These are phyloP conservation scores for Triticum urartu DNA, from an alignment of 176 grass and related monocot genomes.

Conservation along the genomic window DNA sequence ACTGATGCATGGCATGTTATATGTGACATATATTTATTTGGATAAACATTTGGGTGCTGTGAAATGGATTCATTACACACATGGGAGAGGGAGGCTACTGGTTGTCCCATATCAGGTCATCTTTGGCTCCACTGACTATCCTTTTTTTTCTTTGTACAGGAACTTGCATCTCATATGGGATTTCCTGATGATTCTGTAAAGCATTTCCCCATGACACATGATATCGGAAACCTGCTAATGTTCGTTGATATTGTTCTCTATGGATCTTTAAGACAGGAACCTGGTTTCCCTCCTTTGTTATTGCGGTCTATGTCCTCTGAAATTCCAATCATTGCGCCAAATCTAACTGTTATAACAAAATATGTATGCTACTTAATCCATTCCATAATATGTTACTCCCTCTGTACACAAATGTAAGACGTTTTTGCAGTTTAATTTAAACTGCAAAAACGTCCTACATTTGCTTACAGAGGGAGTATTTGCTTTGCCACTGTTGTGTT, in stretches of 20 bases:
- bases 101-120: neutral
- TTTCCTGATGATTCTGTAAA: slow-evolving; percentile 69
- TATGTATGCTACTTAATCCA: slow-evolving; percentile 62
- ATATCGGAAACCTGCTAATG: slow-evolving; percentile 55
- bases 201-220: slow-evolving; percentile 69
- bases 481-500: neutral
- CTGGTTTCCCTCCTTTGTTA: slow-evolving; percentile 81
- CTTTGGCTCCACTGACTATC: slow-evolving; percentile 18
- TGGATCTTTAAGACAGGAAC: slow-evolving; percentile 75
- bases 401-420: too few relatives aligned
- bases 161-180: slow-evolving; percentile 70
- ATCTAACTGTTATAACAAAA: slow-evolving; percentile 81
- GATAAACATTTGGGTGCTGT: neutral
- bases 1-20: slow-evolving; percentile 2
- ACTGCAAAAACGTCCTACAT: too few relatives aligned
- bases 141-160: slow-evolving; percentile 50
- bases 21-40: neutral
- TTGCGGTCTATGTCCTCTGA: slow-evolving; percentile 79
- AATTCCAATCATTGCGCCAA: slow-evolving; percentile 78
- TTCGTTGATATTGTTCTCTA: slow-evolving; percentile 83
- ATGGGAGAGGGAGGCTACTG: slow-evolving; percentile 1
- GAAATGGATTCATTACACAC: neutral
- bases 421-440: too few relatives aligned
- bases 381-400: slow-evolving; percentile 12
- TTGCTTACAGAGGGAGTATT: too few relatives aligned